A percentile compares a stretch with the other conserved stretches of the same genome.
Evolutionary conservation across 2,329 filamentous ascomycete species (phyloP).

Genomic region (Beauveria asiatica): DNA sequence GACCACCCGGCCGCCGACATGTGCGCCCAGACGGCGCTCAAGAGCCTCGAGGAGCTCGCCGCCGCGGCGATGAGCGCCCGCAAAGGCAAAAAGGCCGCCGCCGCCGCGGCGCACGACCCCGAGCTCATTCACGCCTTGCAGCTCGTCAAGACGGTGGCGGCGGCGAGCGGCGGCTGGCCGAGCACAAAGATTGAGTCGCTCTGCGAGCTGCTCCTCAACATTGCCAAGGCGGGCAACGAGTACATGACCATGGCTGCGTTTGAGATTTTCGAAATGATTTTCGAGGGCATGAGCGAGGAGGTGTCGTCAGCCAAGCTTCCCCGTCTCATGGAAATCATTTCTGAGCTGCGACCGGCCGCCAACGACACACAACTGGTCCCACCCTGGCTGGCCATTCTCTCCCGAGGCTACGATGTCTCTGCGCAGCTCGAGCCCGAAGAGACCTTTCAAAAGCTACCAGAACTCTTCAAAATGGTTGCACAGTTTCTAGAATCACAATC

Average conservation of each 20-base stretch:
- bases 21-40: constrained; percentile 85
- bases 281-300: constrained; percentile 82
- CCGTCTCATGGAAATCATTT: constrained; percentile 81
- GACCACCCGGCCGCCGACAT: constrained; percentile 95
- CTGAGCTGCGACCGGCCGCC: constrained; percentile 80
- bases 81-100: constrained; percentile 54
- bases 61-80: constrained; percentile 51
- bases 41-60: constrained; percentile 68
- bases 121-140: constrained; percentile 86
- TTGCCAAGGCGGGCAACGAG: constrained; percentile 85
- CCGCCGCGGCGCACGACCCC: constrained; percentile 59
- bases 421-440: constrained; percentile 83
- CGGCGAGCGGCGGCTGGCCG: constrained; percentile 87
- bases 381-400: constrained; percentile 93
- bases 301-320: constrained; percentile 84
- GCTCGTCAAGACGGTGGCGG: constrained; percentile 80
- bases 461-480: constrained; percentile 71
- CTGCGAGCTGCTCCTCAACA: constrained; percentile 80
- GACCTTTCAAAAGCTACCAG: constrained; percentile 83
- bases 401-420: constrained; percentile 87
- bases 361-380: constrained; percentile 93
- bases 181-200: constrained; percentile 90
- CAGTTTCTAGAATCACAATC: constrained; percentile 78
- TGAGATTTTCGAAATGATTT: constrained; percentile 96
- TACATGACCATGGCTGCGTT: constrained; percentile 95